A percentile compares a stretch with the other conserved stretches of the same genome.
These are phyloP conservation scores for Candida coleopterorum DNA, from an alignment of 805 yeast genomes.

Conservation along the genomic window DNA sequence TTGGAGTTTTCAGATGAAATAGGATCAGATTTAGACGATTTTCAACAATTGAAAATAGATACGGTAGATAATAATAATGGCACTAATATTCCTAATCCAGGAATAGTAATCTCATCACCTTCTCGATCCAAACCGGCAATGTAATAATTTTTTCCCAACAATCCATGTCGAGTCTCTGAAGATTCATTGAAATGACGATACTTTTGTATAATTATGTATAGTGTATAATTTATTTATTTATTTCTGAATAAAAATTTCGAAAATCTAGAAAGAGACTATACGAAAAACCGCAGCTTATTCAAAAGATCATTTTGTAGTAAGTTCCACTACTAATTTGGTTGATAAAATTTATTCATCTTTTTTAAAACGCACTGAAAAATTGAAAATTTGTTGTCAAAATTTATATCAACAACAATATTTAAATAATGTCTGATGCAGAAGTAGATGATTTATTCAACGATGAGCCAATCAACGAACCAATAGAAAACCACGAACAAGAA, in stretches of 20 bases:
- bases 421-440: slow-evolving; percentile 5
- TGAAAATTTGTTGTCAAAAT: too few relatives aligned
- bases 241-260: too few relatives aligned
- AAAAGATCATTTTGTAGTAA: too few relatives aligned
- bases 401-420: background rate
- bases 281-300: too few relatives aligned
- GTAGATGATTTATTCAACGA: slow-evolving; percentile 7
- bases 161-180: background rate
- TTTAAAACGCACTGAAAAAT: background rate
- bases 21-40: slow-evolving; percentile 6
- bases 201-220: slow-evolving; percentile 1
- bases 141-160: too few relatives aligned
- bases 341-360: too few relatives aligned
- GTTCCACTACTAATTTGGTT: background rate
- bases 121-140: too few relatives aligned
- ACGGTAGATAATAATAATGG: too few relatives aligned
- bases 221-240: slow-evolving; percentile 2
- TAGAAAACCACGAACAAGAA: slow-evolving; percentile 3
- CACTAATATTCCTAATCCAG: background rate
- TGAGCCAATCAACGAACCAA: background rate
- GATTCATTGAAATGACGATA: too few relatives aligned
- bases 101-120: background rate
- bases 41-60: slow-evolving; percentile 5
- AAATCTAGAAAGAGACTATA: too few relatives aligned
- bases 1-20: slow-evolving; percentile 26